Conservation (phyloP, 768 basidiomycete species). For the Tylopilus balloui region DNA sequence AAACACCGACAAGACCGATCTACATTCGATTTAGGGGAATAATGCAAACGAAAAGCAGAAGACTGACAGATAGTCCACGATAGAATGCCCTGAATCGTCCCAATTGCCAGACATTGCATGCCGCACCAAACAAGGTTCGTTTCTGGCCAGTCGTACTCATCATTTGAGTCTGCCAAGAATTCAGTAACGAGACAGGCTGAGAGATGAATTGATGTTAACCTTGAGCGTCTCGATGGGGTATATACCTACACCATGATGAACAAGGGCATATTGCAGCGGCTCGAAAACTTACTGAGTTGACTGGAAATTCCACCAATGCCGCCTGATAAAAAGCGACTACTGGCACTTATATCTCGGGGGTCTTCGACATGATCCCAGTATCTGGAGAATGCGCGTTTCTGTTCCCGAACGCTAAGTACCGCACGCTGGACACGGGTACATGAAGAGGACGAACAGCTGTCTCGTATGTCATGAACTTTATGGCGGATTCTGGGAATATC, state of each 20-base stretch:
- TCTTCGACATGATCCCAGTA: slow-evolving; percentile 92
- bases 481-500: slow-evolving; percentile 97
- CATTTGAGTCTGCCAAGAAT: slow-evolving; percentile 71
- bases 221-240: slow-evolving; percentile 97
- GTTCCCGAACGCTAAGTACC: slow-evolving; percentile 17
- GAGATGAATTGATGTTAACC: slow-evolving; percentile 36
- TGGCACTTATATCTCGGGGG: slow-evolving; percentile 80
- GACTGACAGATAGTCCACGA: slow-evolving; percentile 79
- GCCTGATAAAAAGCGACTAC: slow-evolving; percentile 90
- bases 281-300: slow-evolving; percentile 70
- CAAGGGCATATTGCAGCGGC: slow-evolving; percentile 6
- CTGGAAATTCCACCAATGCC: slow-evolving; percentile 94
- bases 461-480: slow-evolving; percentile 97
- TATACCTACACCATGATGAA: slow-evolving; percentile 56
- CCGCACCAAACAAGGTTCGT: slow-evolving; percentile 57
- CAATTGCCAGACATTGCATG: slow-evolving; percentile 67
- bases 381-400: slow-evolving; percentile 94
- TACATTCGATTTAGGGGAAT: slow-evolving; percentile 31
- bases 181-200: slow-evolving; percentile 1
- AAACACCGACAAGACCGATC: slow-evolving; percentile 95
- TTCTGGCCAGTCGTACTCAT: slow-evolving; percentile 80
- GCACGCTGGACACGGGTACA: slow-evolving; percentile 9
- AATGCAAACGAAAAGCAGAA: slow-evolving; percentile 6
- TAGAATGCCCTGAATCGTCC: slow-evolving; percentile 86
- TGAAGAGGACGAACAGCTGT: slow-evolving; percentile 61